Percentiles rank a stretch among this genome's conserved stretches.
Evolutionary conservation across 2,329 filamentous ascomycete species (phyloP).

Genomic region (Lasiodiplodia gonubiensis): DNA sequence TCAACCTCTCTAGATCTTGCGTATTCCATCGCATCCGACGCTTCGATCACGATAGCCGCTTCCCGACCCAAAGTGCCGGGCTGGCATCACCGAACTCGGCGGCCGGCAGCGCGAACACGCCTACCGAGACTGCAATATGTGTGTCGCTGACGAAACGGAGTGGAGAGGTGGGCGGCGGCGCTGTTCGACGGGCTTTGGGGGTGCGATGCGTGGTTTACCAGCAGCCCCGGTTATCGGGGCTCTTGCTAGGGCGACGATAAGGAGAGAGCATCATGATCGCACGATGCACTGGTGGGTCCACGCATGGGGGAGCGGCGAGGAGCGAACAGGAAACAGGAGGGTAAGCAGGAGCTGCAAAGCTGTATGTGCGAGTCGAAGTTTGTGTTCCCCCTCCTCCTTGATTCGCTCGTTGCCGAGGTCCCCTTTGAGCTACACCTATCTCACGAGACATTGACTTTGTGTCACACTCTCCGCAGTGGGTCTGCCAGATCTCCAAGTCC

Average conservation of each 20-base stretch:
- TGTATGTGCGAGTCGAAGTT: neutral
- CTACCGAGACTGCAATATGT: too few species aligned
- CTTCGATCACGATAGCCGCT: neutral
- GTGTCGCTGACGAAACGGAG: too few species aligned
- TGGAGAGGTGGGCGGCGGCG: too few species aligned
- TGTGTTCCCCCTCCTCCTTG: neutral
- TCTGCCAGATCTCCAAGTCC: neutral
- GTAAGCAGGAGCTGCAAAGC: neutral
- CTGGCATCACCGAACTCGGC: too few species aligned
- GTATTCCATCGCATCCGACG: too few species aligned
- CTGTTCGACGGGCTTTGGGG: neutral
- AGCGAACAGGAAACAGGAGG: neutral
- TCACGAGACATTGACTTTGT: conserved; percentile 1
- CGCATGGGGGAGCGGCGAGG: neutral
- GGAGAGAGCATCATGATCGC: neutral
- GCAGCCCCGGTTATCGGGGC: neutral
- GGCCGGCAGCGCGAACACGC: too few species aligned
- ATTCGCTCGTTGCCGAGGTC: neutral
- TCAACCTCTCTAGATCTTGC: neutral
- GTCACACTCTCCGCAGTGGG: neutral
- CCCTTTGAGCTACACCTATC: neutral
- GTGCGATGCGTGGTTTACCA: neutral
- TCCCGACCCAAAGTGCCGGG: conserved; percentile 1
- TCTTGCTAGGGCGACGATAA: neutral
- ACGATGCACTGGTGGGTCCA: neutral